phyloP scores from a whole-genome alignment of 768 basidiomycete genomes.

The Lactarius hengduanensis region DNA sequence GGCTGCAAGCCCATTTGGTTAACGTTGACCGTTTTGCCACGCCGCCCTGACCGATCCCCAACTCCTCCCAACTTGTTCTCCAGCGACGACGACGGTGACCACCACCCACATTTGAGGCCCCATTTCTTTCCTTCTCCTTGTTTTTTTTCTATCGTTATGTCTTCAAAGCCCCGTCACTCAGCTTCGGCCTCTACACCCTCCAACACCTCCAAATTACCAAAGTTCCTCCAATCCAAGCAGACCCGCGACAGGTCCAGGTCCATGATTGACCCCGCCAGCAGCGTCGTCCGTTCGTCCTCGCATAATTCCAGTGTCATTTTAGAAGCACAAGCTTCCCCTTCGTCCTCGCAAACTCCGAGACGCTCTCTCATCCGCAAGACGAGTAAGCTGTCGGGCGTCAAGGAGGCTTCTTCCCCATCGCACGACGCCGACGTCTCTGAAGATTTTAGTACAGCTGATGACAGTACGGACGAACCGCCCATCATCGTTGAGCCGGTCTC shows the following conservation, averaged over 20 bases:
- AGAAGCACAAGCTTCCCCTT: constrained; percentile 19
- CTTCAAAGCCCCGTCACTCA: constrained; percentile 45
- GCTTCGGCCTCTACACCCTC: constrained; percentile 44
- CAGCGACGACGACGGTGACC: constrained; percentile 21
- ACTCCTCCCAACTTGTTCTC: constrained; percentile 6
- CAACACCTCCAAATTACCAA: constrained; percentile 57
- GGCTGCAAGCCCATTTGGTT: neutral
- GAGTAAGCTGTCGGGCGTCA: constrained; percentile 27
- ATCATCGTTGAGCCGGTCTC: constrained; percentile 65
- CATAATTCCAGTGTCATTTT: constrained; percentile 38
- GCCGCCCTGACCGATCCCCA: neutral
- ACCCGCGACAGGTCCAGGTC: constrained; percentile 61
- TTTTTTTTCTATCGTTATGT: constrained; percentile 38
- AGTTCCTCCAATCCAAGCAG: constrained; percentile 62
- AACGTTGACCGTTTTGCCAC: constrained; percentile 13
- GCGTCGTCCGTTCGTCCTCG: constrained; percentile 45
- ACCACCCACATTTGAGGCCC: neutral
- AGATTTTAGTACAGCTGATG: constrained; percentile 37
- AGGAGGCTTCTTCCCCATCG: constrained; percentile 22
- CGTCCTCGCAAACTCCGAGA: constrained; percentile 25
- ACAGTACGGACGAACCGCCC: constrained; percentile 49
- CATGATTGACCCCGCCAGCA: constrained; percentile 42
- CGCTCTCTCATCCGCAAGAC: constrained; percentile 24
- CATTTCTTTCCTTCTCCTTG: neutral
- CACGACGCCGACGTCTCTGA: constrained; percentile 36